Evolutionary conservation across 306 rosid species (phyloP).

Genomic region (Fagus sylvatica): DNA sequence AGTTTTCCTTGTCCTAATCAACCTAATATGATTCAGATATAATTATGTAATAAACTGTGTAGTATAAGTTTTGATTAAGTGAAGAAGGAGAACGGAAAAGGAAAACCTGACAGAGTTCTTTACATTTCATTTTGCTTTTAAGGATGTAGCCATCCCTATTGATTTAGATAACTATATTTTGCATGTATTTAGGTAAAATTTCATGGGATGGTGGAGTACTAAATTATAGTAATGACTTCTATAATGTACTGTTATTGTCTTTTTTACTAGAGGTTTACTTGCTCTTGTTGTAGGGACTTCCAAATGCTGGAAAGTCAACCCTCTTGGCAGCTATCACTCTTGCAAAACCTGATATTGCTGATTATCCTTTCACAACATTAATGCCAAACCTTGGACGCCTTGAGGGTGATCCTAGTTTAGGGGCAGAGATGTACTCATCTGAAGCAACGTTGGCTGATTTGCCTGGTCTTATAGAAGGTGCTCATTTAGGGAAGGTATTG

Average conservation of each 20-base stretch:
- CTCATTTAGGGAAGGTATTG: conserved; percentile 98
- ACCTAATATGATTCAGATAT: neutral
- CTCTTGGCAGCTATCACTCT: conserved; percentile 93
- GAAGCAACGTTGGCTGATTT: conserved; percentile 97
- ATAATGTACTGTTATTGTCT: conserved; percentile 1
- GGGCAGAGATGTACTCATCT: conserved; percentile 84
- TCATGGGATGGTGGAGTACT: neutral
- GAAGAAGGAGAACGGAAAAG: neutral
- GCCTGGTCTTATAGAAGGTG: conserved; percentile 99
- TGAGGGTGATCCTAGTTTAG: conserved; percentile 94
- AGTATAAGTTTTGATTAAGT: neutral
- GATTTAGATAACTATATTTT: neutral
- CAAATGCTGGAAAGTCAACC: conserved; percentile 98
- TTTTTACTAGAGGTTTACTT: conserved; percentile 27
- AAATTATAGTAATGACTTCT: neutral
- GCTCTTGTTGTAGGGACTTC: conserved; percentile 75
- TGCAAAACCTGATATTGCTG: conserved; percentile 94
- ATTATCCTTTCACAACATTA: conserved; percentile 93
- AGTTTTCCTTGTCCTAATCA: neutral
- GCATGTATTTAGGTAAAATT: neutral
- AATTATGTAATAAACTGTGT: neutral
- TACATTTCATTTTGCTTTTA: neutral
- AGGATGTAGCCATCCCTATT: neutral
- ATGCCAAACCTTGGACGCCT: conserved; percentile 99
- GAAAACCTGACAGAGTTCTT: neutral